Conservation (phyloP, 495 filamentous ascomycete species). For the Neurospora hispaniola region DNA sequence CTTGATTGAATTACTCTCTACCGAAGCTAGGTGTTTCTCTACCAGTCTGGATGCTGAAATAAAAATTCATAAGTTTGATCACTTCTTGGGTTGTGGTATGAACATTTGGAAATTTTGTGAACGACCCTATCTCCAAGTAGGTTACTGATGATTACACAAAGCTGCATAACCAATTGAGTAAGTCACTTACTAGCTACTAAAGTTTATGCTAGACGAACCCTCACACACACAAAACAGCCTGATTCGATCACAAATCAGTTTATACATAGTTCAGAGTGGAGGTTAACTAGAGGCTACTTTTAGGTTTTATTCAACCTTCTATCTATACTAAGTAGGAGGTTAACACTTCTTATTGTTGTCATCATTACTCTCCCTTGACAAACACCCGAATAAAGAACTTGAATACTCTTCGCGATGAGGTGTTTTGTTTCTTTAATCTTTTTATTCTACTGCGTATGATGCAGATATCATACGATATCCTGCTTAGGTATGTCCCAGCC, state of each 20-base stretch:
- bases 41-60: neutral
- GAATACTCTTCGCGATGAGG: too few species aligned
- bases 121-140: neutral
- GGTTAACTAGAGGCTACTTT: too few species aligned
- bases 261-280: neutral
- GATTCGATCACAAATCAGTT: neutral
- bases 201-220: neutral
- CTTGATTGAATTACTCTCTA: neutral
- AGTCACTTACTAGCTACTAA: neutral
- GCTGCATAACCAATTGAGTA: neutral
- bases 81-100: neutral
- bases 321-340: neutral
- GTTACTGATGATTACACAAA: neutral
- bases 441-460: neutral
- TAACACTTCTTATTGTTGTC: neutral
- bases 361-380: neutral
- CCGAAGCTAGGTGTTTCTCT: neutral
- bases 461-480: neutral
- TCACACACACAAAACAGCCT: neutral
- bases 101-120: neutral
- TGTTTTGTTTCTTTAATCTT: too few species aligned
- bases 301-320: neutral
- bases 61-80: neutral
- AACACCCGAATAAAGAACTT: neutral
- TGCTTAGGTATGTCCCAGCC: neutral